Conservation (phyloP, 2,329 filamentous ascomycete genomes). For the Sporothrix brunneoviolacea region DNA sequence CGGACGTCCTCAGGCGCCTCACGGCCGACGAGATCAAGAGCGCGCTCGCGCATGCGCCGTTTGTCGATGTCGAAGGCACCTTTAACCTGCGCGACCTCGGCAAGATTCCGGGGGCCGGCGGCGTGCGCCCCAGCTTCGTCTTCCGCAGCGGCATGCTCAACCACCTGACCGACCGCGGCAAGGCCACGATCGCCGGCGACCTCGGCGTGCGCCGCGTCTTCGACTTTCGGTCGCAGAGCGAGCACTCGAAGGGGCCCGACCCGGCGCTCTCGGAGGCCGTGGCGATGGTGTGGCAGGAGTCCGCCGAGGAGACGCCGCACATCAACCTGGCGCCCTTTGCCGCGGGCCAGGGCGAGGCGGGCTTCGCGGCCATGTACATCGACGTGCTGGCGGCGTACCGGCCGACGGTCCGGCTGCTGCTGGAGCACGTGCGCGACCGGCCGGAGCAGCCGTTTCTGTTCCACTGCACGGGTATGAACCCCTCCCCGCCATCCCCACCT, state of each 20-base stretch:
- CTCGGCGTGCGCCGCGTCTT: slow-evolving; percentile 40
- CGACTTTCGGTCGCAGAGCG: slow-evolving; percentile 42
- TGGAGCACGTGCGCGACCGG: slow-evolving; percentile 42
- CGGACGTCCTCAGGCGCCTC: slow-evolving; percentile 35
- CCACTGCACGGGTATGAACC: slow-evolving; percentile 47
- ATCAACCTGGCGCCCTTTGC: slow-evolving; percentile 37
- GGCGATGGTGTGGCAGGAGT: slow-evolving; percentile 35
- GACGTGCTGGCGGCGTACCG: slow-evolving; percentile 38
- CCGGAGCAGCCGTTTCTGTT: slow-evolving; percentile 41
- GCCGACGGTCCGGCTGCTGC: slow-evolving; percentile 36
- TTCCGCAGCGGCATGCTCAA: slow-evolving; percentile 43
- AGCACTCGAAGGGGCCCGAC: slow-evolving; percentile 38
- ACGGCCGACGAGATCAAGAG: slow-evolving; percentile 29
- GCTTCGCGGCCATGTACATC: slow-evolving; percentile 41
- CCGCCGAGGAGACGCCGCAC: slow-evolving; percentile 29
- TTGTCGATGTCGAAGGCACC: slow-evolving; percentile 39
- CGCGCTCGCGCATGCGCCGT: slow-evolving; percentile 37
- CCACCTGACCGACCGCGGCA: slow-evolving; percentile 28
- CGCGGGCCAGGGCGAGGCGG: slow-evolving; percentile 37
- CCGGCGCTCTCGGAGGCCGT: slow-evolving; percentile 39
- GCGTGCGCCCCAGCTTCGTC: slow-evolving; percentile 33
- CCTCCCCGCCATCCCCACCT: too few relatives aligned
- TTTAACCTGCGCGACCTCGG: slow-evolving; percentile 49
- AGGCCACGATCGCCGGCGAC: slow-evolving; percentile 30
- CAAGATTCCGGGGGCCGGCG: slow-evolving; percentile 25